Evolutionary conservation across 2,329 filamentous ascomycete species (phyloP), one percentile per base, ranked within the genome.

Genomic region (Mariannaea elegans): DNA sequence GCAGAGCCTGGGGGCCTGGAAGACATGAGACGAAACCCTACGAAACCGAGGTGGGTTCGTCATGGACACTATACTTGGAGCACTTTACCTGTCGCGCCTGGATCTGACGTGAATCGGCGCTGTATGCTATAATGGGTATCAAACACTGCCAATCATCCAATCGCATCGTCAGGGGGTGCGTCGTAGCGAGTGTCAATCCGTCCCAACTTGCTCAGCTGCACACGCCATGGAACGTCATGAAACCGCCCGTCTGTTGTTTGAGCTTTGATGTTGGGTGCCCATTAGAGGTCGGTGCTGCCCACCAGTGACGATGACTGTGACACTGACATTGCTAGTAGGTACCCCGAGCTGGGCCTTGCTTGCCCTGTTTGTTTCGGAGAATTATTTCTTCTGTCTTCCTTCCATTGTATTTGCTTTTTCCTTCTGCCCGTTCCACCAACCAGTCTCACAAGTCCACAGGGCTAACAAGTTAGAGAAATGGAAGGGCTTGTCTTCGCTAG

Each of bases 51-150:
- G 55, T 53, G 56, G 51, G 51, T 38, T 47, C 51, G 42, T 24
- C 44, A 5, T 39, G 4, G 24, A 47, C 42, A 47, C 51, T 47
- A 34, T 55, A 47, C 42, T 51, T 67, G 62, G 59, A 54, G 54
- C 64, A 65, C 51, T 54, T 42, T 47, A 59, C 49, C 18, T 50
- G 44, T 53, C 38, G 51, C 51, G 62, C 58, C 57, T 54, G 64
- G 65, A 69, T 70, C 65, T 70, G 51, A 54, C 42, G 59, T 46
- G 65, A 68, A 57, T 69, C 67, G 65, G 65, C 61, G 67, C 67
- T 31, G 56, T 65, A 64, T 66, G 36, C 48, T 48, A 48, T 39
- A 53, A 19, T 54, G 24, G 51, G 51, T 44, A 52, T 58, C 55
- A 51, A 32, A n/a, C 39, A 46, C 39, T 18, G 47, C 31, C 47